Base-by-base conservation (phyloP, 1,139 yeast species). In the Geotrichum citri-aurantii region DNA sequence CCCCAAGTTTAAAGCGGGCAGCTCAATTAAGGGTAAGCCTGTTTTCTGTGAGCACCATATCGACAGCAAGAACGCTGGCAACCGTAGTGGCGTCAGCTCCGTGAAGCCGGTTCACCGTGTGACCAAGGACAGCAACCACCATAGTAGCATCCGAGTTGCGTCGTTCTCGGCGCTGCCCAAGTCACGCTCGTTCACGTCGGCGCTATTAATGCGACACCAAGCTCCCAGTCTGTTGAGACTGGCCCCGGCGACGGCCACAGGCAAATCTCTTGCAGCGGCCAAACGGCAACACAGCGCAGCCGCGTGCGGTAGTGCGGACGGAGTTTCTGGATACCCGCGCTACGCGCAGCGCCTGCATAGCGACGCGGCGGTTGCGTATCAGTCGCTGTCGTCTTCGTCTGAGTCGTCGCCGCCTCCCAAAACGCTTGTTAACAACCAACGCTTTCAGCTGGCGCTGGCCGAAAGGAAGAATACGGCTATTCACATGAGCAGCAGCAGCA, bases 131-230 rank as follows among this genome's bases (percentile, higher is more conserved):
- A 37, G 17, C 6, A 37, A 6, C 17, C 42, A 37, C 19, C 42
- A 37, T 17, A 37, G 14, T n/a, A 37, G 42, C 42, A 37, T 37
- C 19, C 42, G 42, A 14, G 42, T 37, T 5, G 56, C 51, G 1
- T n/a, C 51, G 19, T 53, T 53, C 21, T 47, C 56, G 6, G 56
- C 51, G 6, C 40, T 57, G 40, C 59, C 59, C 52, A 57, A 57
- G 17, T 57, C 59, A 12, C 19, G 48, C n/a, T 57, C 56, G 26
- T 57, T 57, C 31, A 49, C 50, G 14, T 57, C 59, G 11, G 59
- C 59, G 11, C 24, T 57, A 24, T 49, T 57, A 4, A 44, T 53
- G 56, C 29, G 56, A 2, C 50, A 53, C 40, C 54, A 51, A 37
- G 54, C 40, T 0, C 54, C 54, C 6, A 26, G 47, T n/a, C 42